Conservation (phyloP, 1,284 basidiomycete genomes). For the Puccinia polysora region DNA sequence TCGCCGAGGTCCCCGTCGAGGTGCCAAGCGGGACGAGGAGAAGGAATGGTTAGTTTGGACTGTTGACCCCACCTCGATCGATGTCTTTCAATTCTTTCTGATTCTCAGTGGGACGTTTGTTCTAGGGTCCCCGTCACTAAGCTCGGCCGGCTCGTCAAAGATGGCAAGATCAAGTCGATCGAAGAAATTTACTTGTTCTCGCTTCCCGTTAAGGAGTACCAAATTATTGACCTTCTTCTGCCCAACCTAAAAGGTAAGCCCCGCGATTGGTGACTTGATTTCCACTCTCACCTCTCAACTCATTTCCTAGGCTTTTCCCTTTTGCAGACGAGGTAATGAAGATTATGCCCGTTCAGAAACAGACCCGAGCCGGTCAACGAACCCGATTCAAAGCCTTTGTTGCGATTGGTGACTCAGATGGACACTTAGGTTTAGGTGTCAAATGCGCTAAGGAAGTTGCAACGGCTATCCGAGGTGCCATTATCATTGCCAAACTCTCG, state of each 20-base stretch:
- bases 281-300: not conserved
- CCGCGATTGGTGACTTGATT: not conserved
- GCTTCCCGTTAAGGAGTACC: conserved; percentile 95
- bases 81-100: not conserved
- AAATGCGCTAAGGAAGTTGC: conserved; percentile 99
- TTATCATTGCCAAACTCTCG: conserved; percentile 92
- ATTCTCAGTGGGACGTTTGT: not conserved
- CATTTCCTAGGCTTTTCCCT: not conserved
- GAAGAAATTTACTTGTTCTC: conserved; percentile 99
- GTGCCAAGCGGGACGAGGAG: conserved; percentile 96
- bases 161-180: conserved; percentile 99
- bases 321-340: conserved; percentile 88
- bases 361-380: conserved; percentile 98
- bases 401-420: conserved; percentile 96
- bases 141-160: conserved; percentile 97
- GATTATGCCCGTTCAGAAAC: conserved; percentile 99
- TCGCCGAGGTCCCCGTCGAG: conserved; percentile 84
- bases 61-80: not conserved
- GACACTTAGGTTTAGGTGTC: conserved; percentile 98
- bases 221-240: conserved; percentile 95
- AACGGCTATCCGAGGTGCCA: conserved; percentile 96
- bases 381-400: conserved; percentile 99
- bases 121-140: conserved; percentile 94
- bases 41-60: conserved; percentile 81
- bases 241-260: conserved; percentile 77